Evolutionary conservation across 2,329 filamentous ascomycete genomes (phyloP).

Genomic region (Phyllosticta ampelicida): DNA sequence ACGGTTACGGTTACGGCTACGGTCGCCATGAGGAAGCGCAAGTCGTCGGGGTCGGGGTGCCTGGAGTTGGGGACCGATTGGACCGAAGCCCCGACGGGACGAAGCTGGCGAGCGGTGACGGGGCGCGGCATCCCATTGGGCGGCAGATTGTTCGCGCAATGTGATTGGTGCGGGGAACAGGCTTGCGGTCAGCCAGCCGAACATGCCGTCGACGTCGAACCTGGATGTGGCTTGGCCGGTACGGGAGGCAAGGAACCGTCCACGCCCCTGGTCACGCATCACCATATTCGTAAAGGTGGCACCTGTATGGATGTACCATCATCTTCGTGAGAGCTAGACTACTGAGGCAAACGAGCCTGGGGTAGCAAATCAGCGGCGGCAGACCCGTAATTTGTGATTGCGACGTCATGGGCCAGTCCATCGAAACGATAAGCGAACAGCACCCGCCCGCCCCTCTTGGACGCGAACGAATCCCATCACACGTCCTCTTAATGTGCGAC

Average conservation of each 20-base stretch:
- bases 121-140: background rate
- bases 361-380: constrained; percentile 4
- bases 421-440: constrained; percentile 10
- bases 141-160: background rate
- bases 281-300: too few species aligned
- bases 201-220: background rate
- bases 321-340: too few species aligned
- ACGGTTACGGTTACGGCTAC: too few species aligned
- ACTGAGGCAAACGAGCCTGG: background rate
- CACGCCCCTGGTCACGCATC: background rate
- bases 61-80: background rate
- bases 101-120: background rate
- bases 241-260: background rate
- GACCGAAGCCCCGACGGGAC: background rate
- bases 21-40: background rate
- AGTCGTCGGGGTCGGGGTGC: background rate
- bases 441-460: constrained; percentile 5
- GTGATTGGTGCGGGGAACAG: constrained; percentile 5
- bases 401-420: constrained; percentile 6
- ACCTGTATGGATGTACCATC: background rate
- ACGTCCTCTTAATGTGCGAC: constrained; percentile 10
- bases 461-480: constrained; percentile 9
- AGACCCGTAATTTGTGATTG: constrained; percentile 6
- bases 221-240: background rate
- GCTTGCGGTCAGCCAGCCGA: background rate